Base-by-base conservation (phyloP, 176 grass and related monocot genomes). In the Lolium perenne region DNA sequence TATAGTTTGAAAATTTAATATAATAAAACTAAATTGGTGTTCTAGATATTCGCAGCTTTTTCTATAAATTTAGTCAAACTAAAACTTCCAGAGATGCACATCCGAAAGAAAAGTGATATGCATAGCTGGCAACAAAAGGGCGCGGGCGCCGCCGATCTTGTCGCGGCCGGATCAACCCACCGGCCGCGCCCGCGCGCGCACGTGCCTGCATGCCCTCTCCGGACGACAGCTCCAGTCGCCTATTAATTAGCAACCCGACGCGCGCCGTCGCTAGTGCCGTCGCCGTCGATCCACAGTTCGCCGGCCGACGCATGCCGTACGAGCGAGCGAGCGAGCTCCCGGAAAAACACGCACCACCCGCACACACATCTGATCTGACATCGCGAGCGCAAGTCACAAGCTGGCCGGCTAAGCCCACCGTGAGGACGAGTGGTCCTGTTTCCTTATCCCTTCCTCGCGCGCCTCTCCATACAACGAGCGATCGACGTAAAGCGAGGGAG, bases 371-470 rank as follows among this genome's bases (percentile, higher is more conserved):
- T 65, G 23, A 65, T 32, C 62, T 40, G 32, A 18, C 32, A 76
- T 16, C 55, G 48, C n/a, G n/a, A n/a, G n/a, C 40, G 8, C 85
- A 41, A 50, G 12, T 13, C 68, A 13, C n/a, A 7, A 6, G n/a
- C 35, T 10, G 26, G 26, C 26, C 26, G 14, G 18, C 47, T 67
- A n/a, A 73, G 62, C 69, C 82, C 85, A 71, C 82, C 85, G 57
- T 84, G 62, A 88, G 13, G 73, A 86, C 93, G 90, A 86, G 96
- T 95, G 93, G 96, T 87, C 91, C 88, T 94, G 75, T 92, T 95
- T 91, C 83, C 94, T 95, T 95, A 95, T 98, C 93, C 81, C 86
- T 86, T 93, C 85, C 62, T 8, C 16, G 48, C 81, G 35, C 70
- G 45, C 78, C 83, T 71, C 84, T 59, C 79, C 90, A 81, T 92